Evolutionary conservation across 345 rosid genomes (phyloP), one percentile per base, ranked within the genome.

Genomic region (Camelina laxa): DNA sequence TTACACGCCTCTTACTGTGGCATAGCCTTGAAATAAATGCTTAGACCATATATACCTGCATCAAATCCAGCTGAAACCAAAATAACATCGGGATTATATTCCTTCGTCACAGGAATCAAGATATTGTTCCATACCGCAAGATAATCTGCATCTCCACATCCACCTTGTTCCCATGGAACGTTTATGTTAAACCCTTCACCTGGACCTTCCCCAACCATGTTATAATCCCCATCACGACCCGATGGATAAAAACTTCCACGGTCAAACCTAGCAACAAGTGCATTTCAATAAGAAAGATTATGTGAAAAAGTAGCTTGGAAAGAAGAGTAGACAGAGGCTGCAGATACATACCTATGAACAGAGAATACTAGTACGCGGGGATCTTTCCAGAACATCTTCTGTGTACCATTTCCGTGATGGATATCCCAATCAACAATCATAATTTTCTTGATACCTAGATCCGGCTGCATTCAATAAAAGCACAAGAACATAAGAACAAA

Each of bases 351-450:
- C 98, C 98, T 95, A 76, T 95, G 99, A 67, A 95, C 99, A 69
- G 97, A 95, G 87, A 94, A 94, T 85, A 95, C 88, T 35, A 95
- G 75, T 36, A 92, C 97, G 31, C 86, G 93, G 75, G 99, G 87
- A 78, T 95, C 97, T 67, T 87, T 65, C 96, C 96, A 90, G 77
- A 95, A 95, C 80, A 82, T 82, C 81, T 90, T 92, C 78, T 95
- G 97, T 27, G 97, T 95, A 60, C 97, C 93, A 77, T 95, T 95
- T 63, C 99, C 99, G 27, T 95, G 97, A 80, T 95, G 99, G 63
- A 92, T 93, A 83, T 95, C 99, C 99, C 99, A 92, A 77, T 92
- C 99, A 79, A 90, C 97, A 80, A 95, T 79, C 85, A 95, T 75
- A 70, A 95, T 90, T 80, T 81, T 92, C 57, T 87, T 90, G 62